Conservation (phyloP, 176 grass and related monocot species). For the Musa acuminata region DNA sequence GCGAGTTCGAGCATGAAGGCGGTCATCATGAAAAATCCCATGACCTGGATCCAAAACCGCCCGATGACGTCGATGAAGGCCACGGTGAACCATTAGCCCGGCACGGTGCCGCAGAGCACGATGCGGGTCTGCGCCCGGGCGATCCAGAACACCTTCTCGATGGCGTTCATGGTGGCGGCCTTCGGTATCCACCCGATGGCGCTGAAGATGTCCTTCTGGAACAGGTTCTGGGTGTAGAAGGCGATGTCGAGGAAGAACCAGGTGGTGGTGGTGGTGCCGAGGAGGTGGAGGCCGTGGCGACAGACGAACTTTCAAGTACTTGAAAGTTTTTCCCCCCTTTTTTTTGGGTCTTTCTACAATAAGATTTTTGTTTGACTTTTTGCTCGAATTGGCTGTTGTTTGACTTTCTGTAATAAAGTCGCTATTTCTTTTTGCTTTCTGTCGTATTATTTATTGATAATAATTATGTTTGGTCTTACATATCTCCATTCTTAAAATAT, state of each 20-base stretch:
- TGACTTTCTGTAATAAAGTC: too few species aligned
- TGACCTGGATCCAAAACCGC: slow-evolving; percentile 56
- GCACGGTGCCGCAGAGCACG: slow-evolving; percentile 67
- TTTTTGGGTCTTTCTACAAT: too few species aligned
- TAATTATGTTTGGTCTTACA: too few species aligned
- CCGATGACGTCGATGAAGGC: slow-evolving; percentile 54
- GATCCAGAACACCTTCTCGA: slow-evolving; percentile 64
- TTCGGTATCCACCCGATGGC: slow-evolving; percentile 55
- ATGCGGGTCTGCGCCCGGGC: slow-evolving; percentile 47
- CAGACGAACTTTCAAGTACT: background rate
- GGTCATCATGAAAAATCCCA: slow-evolving; percentile 64
- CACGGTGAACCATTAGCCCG: slow-evolving; percentile 79
- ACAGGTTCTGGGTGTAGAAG: slow-evolving; percentile 77
- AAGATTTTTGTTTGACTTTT: too few species aligned
- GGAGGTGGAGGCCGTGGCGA: slow-evolving; percentile 50
- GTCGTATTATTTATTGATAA: too few species aligned
- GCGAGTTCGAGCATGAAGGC: slow-evolving; percentile 54
- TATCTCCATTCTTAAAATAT: too few species aligned
- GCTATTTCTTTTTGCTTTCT: too few species aligned
- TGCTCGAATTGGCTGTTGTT: too few species aligned
- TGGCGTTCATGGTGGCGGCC: slow-evolving; percentile 45
- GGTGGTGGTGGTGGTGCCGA: slow-evolving; percentile 41
- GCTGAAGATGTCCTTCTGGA: slow-evolving; percentile 85
- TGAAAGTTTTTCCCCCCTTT: too few species aligned
- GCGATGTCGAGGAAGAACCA: slow-evolving; percentile 81